These are phyloP conservation scores for Pythium apleroticum DNA, from an alignment of 352 stramenopile species.

Conservation along the genomic window DNA sequence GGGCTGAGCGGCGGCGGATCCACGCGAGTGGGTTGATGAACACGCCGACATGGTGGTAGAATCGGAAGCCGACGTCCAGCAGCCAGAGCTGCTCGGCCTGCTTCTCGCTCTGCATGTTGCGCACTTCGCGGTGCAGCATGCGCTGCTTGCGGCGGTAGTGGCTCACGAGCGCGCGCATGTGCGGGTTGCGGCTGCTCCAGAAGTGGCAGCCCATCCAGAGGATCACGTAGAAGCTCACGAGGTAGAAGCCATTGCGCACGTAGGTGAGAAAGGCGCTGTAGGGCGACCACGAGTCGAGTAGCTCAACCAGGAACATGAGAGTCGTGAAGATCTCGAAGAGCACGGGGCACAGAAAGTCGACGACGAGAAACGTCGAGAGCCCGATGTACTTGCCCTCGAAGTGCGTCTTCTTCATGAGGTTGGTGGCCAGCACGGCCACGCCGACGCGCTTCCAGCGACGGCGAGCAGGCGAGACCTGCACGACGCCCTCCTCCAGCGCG, in stretches of 20 bases:
- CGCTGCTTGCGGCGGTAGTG: slow-evolving; percentile 70
- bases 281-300: slow-evolving; percentile 54
- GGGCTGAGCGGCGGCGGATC: slow-evolving; percentile 2
- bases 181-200: slow-evolving; percentile 75
- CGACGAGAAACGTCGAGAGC: slow-evolving; percentile 71
- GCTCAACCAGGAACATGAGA: slow-evolving; percentile 46
- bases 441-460: slow-evolving; percentile 58
- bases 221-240: slow-evolving; percentile 52
- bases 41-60: slow-evolving; percentile 55
- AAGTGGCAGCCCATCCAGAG: slow-evolving; percentile 77
- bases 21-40: slow-evolving; percentile 46
- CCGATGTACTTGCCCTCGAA: slow-evolving; percentile 63
- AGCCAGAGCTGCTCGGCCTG: slow-evolving; percentile 69
- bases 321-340: slow-evolving; percentile 66
- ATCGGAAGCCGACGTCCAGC: slow-evolving; percentile 75
- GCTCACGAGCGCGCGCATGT: slow-evolving; percentile 75
- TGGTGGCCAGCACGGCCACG: slow-evolving; percentile 50
- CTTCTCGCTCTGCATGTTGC: slow-evolving; percentile 55
- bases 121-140: slow-evolving; percentile 50
- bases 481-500: slow-evolving; percentile 5
- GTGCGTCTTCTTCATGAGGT: slow-evolving; percentile 58
- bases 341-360: slow-evolving; percentile 73
- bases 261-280: slow-evolving; percentile 70
- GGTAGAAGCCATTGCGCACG: slow-evolving; percentile 69
- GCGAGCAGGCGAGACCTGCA: slow-evolving; percentile 21